Percentiles rank a stretch among this genome's conserved stretches.
phyloP scores from a whole-genome alignment of 257 asterid genomes.

The Solanum megistacrolobum region DNA sequence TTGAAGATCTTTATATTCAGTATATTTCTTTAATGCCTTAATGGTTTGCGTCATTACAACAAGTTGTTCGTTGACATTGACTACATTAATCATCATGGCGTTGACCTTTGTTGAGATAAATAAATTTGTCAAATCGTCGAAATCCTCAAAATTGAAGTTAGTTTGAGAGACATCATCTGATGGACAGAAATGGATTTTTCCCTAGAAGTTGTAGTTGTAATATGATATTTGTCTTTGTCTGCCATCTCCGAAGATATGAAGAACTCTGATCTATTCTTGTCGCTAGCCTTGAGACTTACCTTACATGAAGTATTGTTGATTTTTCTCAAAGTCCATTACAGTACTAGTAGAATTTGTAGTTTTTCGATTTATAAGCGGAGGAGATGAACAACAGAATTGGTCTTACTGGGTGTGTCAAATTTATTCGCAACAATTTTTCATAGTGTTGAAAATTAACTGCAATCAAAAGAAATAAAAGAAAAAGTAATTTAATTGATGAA shows the following conservation, averaged over 20 bases:
- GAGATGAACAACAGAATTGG: not conserved
- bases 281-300: not conserved
- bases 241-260: not conserved
- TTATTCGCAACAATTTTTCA: not conserved
- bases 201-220: not conserved
- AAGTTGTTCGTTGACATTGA: not conserved
- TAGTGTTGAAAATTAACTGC: not conserved
- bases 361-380: not conserved
- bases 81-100: not conserved
- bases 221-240: not conserved
- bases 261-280: not conserved
- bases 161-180: not conserved
- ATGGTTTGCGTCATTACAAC: not conserved
- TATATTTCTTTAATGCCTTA: not conserved
- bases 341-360: not conserved
- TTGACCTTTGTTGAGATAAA: not conserved
- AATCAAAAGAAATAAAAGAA: not conserved
- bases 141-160: not conserved
- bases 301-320: not conserved
- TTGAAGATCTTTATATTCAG: too few relatives aligned
- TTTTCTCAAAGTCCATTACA: not conserved
- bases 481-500: not conserved
- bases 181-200: not conserved
- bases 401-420: not conserved
- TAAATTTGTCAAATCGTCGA: too few relatives aligned